Base-by-base conservation (phyloP, 805 yeast species). In the Vanderwaltozyma polyspora region DNA sequence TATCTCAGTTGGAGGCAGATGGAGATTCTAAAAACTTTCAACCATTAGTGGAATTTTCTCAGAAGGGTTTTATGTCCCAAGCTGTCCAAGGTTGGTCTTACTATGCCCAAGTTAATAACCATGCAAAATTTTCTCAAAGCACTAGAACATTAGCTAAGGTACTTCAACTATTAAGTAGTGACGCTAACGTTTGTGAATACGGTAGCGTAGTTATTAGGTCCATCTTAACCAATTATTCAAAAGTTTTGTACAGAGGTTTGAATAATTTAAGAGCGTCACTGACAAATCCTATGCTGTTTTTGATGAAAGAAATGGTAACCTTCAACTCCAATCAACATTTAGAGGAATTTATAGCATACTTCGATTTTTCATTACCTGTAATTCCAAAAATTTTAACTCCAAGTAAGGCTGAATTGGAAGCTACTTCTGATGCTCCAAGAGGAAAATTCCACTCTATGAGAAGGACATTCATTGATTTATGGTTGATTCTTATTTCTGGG, bases 201-300 rank as follows among this genome's bases (percentile, higher is more conserved):
- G 60, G 59, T 16, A 31, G 37, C 25, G 19, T 21, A 4, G 17
- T 56, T 19, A 52, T 78, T 36, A 66, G 66, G 33, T 68, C 68
- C 11, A 58, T 86, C 3, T 52, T 85, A 8, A 59, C 66, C 1
- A 67, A 66, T 31, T 73, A 81, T 49, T 52, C 69, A 28, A 81
- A 78, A 45, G 68, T 75, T 6, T 60, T 86, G 3, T 82, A 80
- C 55, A 64, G 93, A 44, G 76, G 80, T 13, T 60, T 86, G 26
- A 70, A 68, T 39, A 68, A 72, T 35, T 56, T 66, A 40, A 71
- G 76, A 41, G 73, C 81, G 0, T 63, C 72, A 1, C 50, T 68
- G 1, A 74, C 87, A 0, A 74, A 71, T 35, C 80, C 91, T 1
- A 66, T 70, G 3, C 52, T 85, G n/a, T 55, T 69, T 28, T 46